A percentile compares a stretch with the other conserved stretches of the same genome.
phyloP scores from a whole-genome alignment of 148 eudicot genomes.

The Limonium bicolor region DNA sequence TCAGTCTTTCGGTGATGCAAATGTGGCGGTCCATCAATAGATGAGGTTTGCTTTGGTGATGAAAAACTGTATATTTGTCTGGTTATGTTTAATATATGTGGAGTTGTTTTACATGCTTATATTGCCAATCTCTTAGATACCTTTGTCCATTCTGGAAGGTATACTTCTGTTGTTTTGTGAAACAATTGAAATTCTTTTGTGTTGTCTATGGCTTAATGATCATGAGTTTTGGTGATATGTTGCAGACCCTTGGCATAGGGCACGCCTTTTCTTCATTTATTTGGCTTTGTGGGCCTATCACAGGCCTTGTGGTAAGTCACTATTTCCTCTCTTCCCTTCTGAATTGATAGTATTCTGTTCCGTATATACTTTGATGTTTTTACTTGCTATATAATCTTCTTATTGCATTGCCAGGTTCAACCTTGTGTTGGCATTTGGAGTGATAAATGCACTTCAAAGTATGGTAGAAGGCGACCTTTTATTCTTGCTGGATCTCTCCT shows the following conservation, averaged over 20 bases:
- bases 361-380: not conserved
- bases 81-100: too few relatives aligned
- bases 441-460: constrained; percentile 90
- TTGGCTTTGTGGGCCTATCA: constrained; percentile 98
- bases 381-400: constrained; percentile 6
- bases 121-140: too few relatives aligned
- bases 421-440: constrained; percentile 99
- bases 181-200: not conserved
- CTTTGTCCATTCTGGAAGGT: too few relatives aligned
- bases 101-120: too few relatives aligned
- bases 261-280: constrained; percentile 97
- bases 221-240: constrained; percentile 9
- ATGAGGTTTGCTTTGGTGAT: too few relatives aligned
- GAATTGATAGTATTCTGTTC: too few relatives aligned
- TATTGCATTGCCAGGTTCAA: constrained; percentile 99
- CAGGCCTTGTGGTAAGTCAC: constrained; percentile 95
- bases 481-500: constrained; percentile 83
- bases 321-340: not conserved
- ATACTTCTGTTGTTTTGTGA: not conserved
- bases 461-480: constrained; percentile 94
- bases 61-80: too few relatives aligned
- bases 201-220: constrained; percentile 4
- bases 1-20: too few relatives aligned
- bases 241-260: constrained; percentile 92
- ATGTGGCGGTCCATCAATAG: too few relatives aligned